phyloP scores from a whole-genome alignment of 2,329 filamentous ascomycete genomes.

The Pyrenophora graminea region DNA sequence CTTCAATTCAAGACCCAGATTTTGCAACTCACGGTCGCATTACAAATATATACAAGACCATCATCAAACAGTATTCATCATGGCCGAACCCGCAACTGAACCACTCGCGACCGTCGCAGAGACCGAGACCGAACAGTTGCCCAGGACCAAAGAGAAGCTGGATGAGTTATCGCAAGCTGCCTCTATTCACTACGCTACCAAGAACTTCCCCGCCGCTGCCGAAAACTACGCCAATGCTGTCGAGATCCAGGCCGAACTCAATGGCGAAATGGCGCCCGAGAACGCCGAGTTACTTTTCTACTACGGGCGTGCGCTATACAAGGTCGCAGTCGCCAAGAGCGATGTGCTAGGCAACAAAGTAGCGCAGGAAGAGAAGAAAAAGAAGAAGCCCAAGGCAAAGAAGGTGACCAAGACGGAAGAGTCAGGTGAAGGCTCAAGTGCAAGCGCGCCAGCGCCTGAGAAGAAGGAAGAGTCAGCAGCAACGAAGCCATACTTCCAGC shows the following conservation, averaged over 20 bases:
- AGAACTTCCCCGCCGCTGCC: slow-evolving; percentile 82
- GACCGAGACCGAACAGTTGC: slow-evolving; percentile 29
- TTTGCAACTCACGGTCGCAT: slow-evolving; percentile 10
- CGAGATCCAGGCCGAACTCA: slow-evolving; percentile 85
- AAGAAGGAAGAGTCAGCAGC: slow-evolving; percentile 52
- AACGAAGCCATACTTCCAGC: slow-evolving; percentile 85
- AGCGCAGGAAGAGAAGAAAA: slow-evolving; percentile 61
- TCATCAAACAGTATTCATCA: slow-evolving; percentile 10
- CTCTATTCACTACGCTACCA: slow-evolving; percentile 82
- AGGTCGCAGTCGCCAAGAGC: slow-evolving; percentile 90
- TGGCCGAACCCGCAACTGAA: slow-evolving; percentile 32
- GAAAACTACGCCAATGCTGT: slow-evolving; percentile 88
- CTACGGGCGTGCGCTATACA: slow-evolving; percentile 92
- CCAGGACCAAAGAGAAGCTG: slow-evolving; percentile 64
- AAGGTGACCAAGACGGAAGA: slow-evolving; percentile 50
- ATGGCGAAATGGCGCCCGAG: slow-evolving; percentile 86
- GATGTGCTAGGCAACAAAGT: slow-evolving; percentile 89
- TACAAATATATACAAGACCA: not conserved
- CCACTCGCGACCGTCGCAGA: slow-evolving; percentile 26
- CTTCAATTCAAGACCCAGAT: slow-evolving; percentile 1
- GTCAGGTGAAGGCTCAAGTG: slow-evolving; percentile 37
- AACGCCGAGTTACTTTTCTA: slow-evolving; percentile 94
- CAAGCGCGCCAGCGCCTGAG: slow-evolving; percentile 42
- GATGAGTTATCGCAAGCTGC: slow-evolving; percentile 80
- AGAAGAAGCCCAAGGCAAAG: slow-evolving; percentile 55